Base-by-base conservation (phyloP, 257 asterid genomes). In the Solanum habrochaites region DNA sequence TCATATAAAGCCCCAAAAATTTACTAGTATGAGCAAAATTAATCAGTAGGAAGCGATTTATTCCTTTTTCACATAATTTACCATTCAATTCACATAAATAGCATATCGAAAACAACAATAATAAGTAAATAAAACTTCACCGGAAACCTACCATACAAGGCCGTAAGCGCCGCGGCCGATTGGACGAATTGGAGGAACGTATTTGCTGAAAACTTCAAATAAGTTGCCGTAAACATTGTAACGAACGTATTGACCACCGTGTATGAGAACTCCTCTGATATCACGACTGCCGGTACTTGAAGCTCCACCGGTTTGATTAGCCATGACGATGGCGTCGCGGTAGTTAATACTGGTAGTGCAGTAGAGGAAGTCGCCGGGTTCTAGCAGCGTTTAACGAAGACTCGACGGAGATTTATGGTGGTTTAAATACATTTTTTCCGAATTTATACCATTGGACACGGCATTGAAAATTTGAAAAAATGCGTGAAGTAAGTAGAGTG, bases 121-220 rank as follows among this genome's bases (percentile, higher is more conserved):
- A 87, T 73, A 21, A n/a, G 66, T 43, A 13, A 77, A 43, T 16
- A 42, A 43, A 45, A 23, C 20, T 45, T 45, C 32, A 78, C 37
- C 35, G 16, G 40, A 47, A 31, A 80, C 83, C 25, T 88, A 95
- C 98, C 98, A 94, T 86, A 96, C 98, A 88, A 96, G 94, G 90
- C 98, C 98, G 72, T 92, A 96, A 86, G 98, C 98, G 49, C 98
- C 98, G 25, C 98, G 97, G 16, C 98, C 98, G 85, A 96, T 92
- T 27, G 98, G 98, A 37, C 96, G 94, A 83, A 96, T 92, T 7
- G 98, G 98, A 31, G 98, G 98, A 23, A 94, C 91, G 52, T 96
- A 96, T 87, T 94, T 96, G 81, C 85, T 83, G 85, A 96, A 83
- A 32, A 96, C 94, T 88, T 94, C 97, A 83, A 96, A 96, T 31